Conservation (phyloP, 2,329 filamentous ascomycete species). For the Albophoma yamanashiensis region DNA sequence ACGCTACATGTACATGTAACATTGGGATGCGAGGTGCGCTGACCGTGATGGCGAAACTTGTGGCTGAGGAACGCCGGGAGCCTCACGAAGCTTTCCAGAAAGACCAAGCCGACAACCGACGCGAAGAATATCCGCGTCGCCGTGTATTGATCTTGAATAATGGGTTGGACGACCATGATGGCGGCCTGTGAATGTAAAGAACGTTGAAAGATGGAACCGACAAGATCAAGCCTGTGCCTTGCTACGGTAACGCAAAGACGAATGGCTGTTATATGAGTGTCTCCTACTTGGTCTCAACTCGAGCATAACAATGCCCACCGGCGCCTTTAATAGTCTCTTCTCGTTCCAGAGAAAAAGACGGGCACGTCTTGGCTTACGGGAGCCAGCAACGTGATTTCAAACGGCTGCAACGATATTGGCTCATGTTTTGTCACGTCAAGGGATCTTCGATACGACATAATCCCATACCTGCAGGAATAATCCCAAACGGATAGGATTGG, state of each 20-base stretch:
- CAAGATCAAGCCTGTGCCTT: background rate
- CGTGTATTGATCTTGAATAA: conserved; percentile 9
- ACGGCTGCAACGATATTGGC: background rate
- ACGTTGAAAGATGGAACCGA: background rate
- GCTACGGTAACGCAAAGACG: background rate
- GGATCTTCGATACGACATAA: background rate
- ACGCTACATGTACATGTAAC: background rate
- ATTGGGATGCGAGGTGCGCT: no score
- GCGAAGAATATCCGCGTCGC: conserved; percentile 8
- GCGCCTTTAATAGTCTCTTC: background rate
- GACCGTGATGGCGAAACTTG: background rate
- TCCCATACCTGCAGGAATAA: background rate
- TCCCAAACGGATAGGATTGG: background rate
- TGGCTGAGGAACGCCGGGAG: background rate
- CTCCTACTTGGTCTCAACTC: background rate
- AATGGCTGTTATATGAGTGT: background rate
- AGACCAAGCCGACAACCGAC: conserved; percentile 9
- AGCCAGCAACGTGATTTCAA: background rate
- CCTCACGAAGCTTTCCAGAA: conserved; percentile 7
- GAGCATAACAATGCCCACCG: background rate
- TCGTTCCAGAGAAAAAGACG: background rate
- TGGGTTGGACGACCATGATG: conserved; percentile 3
- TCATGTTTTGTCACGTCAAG: background rate
- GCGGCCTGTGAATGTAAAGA: background rate
- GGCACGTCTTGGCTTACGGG: background rate